Evolutionary conservation across 2,329 filamentous ascomycete species (phyloP), one percentile per base, ranked within the genome.

Genomic region (Fusarium duplospermum): DNA sequence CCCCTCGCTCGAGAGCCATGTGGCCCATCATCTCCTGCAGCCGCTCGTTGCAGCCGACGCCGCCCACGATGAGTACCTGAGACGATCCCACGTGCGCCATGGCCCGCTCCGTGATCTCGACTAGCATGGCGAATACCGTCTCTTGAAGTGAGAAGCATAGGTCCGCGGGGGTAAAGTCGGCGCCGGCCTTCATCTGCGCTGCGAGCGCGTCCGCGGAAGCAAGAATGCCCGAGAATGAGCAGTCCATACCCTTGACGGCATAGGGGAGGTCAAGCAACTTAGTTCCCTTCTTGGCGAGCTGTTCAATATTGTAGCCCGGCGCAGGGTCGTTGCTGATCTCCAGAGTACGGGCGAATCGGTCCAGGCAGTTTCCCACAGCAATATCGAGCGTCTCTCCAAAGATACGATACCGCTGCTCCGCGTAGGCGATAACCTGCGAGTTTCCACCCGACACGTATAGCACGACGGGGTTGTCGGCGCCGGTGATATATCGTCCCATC

Each of bases 301-400:
- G 94, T 86, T 99, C 96, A 77, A 99, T 98, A 81, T 99, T 99
- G 84, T 98, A 98, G 2, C 96, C 96, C 0, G 96, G 96, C 1
- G 96, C 96, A 0, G 96, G 96, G 82, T 99, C 96, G 82, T 99
- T 99, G 81, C 93, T 93, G 80, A 99, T 98, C 77, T 90, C 89
- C 57, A 99, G 88, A 4, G 95, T 97, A 77, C 96, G 91, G 35
- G 96, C 96, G 82, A 99, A 98, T 36, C 96, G 91, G 83, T 99
- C 96, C 56, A 99, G 90, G 82, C 96, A 98, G 85, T 99, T 99
- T 6, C 96, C 96, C 13, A 99, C 96, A 16, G 96, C 96, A 75
- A 98, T 98, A 81, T 99, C 96, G 61, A 99, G 91, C 2, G 96
- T 95, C 86, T 99, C 96, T 71, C 96, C 96, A 82, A 99, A 99